Conservation (phyloP, 345 rosid species). For the Brassica napus region DNA sequence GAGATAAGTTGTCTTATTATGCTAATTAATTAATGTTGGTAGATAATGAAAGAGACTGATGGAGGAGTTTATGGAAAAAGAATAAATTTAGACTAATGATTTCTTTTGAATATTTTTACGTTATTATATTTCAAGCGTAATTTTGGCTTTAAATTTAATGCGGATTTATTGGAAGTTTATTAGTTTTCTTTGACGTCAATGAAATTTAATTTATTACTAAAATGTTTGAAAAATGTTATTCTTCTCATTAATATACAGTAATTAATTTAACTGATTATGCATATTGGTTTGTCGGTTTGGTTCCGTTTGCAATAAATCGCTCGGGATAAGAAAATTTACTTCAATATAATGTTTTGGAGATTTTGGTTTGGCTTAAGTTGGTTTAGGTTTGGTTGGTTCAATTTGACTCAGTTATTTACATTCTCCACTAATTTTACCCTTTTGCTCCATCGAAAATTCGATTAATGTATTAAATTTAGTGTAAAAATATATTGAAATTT, state of each 20-base stretch:
- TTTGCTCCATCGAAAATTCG: too few species aligned
- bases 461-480: too few species aligned
- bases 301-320: neutral
- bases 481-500: too few species aligned
- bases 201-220: neutral
- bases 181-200: neutral
- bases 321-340: neutral
- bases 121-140: neutral
- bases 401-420: too few species aligned
- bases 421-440: too few species aligned
- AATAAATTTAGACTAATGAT: neutral
- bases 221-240: neutral
- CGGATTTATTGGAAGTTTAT: neutral
- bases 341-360: too few species aligned
- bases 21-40: neutral
- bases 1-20: neutral
- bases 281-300: neutral
- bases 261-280: neutral
- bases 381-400: too few species aligned
- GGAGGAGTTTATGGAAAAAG: too few species aligned
- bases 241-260: neutral
- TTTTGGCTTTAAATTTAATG: neutral
- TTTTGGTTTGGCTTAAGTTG: too few species aligned
- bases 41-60: too few species aligned
- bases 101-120: neutral